Conservation (phyloP, 352 stramenopile genomes). For the Pythium phragmiticola region DNA sequence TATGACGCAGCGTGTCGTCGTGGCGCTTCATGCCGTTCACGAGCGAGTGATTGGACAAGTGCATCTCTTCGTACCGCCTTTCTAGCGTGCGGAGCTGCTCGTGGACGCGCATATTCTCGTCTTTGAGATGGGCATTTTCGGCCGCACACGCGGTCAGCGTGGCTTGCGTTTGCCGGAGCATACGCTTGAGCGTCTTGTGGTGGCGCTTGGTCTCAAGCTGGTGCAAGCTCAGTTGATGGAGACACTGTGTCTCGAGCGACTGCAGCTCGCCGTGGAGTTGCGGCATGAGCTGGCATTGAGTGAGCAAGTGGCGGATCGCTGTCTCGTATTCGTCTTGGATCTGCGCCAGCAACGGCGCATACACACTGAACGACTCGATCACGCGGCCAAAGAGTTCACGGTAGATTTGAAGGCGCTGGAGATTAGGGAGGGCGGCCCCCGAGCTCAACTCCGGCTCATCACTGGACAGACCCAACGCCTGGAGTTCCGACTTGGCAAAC, state of each 20-base stretch:
- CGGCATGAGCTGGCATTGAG: constrained; percentile 42
- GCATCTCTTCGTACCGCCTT: constrained; percentile 39
- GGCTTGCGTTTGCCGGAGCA: constrained; percentile 58
- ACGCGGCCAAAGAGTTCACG: constrained; percentile 48
- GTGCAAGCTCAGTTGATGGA: constrained; percentile 50
- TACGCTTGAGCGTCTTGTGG: constrained; percentile 37
- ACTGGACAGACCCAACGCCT: not conserved
- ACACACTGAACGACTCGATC: constrained; percentile 63
- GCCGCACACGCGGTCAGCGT: constrained; percentile 50
- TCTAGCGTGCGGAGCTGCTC: constrained; percentile 31
- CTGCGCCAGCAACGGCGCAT: constrained; percentile 54
- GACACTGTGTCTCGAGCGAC: constrained; percentile 58
- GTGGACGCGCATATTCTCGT: constrained; percentile 32
- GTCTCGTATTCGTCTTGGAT: constrained; percentile 69
- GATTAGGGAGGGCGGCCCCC: constrained; percentile 15
- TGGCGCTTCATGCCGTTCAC: constrained; percentile 71
- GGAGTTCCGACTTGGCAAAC: constrained; percentile 16
- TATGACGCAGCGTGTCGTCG: constrained; percentile 65
- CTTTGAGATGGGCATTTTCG: constrained; percentile 34
- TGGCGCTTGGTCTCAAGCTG: constrained; percentile 41
- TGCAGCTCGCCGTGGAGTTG: constrained; percentile 53
- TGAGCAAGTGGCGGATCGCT: constrained; percentile 31
- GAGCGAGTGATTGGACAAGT: constrained; percentile 51
- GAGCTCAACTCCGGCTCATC: not conserved
- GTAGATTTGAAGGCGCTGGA: constrained; percentile 56